phyloP scores from a whole-genome alignment of 805 yeast species.

The Tetrapisispora phaffii region DNA sequence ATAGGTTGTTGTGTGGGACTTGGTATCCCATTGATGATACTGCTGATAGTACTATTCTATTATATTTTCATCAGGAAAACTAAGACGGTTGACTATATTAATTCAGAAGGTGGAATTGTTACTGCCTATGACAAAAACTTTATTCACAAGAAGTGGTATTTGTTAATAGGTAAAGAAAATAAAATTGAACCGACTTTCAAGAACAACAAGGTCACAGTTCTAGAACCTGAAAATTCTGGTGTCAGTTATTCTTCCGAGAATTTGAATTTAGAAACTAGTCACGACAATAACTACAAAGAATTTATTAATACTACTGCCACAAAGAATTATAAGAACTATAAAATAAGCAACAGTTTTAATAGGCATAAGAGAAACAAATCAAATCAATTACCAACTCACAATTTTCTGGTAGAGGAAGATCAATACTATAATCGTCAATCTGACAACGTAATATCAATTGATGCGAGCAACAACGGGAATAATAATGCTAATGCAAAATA shows the following conservation, averaged over 20 bases:
- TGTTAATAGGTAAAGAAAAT: slow-evolving; percentile 15
- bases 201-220: background rate
- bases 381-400: slow-evolving; percentile 3
- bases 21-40: slow-evolving; percentile 48
- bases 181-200: background rate
- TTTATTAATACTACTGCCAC: background rate
- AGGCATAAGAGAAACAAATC: background rate
- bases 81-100: slow-evolving; percentile 22
- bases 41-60: slow-evolving; percentile 6
- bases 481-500: background rate
- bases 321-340: background rate
- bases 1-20: slow-evolving; percentile 63
- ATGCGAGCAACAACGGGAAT: background rate
- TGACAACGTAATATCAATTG: background rate
- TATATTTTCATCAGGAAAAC: slow-evolving; percentile 19
- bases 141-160: slow-evolving; percentile 15
- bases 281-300: background rate
- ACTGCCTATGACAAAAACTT: slow-evolving; percentile 20
- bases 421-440: slow-evolving; percentile 5
- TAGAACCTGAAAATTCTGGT: background rate
- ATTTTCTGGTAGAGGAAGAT: slow-evolving; percentile 12
- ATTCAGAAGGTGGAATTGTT: slow-evolving; percentile 26
- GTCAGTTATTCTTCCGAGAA: slow-evolving; percentile 6
- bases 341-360: background rate
- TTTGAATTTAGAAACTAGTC: background rate